Evolutionary conservation across 805 yeast genomes (phyloP), one percentile per base, ranked within the genome.

Genomic region (Suhomyces vadensis): DNA sequence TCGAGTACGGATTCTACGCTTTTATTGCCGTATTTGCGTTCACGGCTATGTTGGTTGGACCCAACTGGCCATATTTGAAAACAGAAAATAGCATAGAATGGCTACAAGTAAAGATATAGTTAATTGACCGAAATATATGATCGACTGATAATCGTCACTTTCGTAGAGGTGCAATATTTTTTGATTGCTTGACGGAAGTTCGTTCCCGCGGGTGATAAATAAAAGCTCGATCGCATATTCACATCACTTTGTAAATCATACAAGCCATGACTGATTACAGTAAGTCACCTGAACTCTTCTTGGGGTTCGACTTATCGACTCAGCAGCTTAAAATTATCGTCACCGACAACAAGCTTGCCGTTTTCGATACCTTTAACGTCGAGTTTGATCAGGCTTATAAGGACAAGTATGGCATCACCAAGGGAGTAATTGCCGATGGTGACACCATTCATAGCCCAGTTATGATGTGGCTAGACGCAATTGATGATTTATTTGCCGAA

Each of bases 301-400:
- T 87, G 47, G 97, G 97, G 1, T 80, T 89, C 55, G 97, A 91
- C 61, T 72, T 91, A 21, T 87, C 96, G 1, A 90, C 97, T 11
- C 97, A 90, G 60, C 96, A 89, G 58, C 67, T 91, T 54, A 90
- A 90, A 62, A 77, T 87, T 36, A 75, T 89, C 35, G 83, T 84
- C 20, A 78, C 87, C 24, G 70, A 81, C 58, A 74, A 69, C 8
- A 54, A 69, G 7, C 67, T 89, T 43, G 65, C 73, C 27, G 81
- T 81, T 21, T 70, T 79, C 23, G 64, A 74, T 31, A 75, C 85
- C 6, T 85, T 76, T 52, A 58, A 79, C 25, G 84, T 90, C 10
- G 90, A 83, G 49, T 89, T 90, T 53, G 96, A 87, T 52, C 61
- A 64, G 14, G 86, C 79, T 38, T 74, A 81, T 27, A 75, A 81